Conservation (phyloP, 345 rosid genomes). For the Melaleuca alternifolia region DNA sequence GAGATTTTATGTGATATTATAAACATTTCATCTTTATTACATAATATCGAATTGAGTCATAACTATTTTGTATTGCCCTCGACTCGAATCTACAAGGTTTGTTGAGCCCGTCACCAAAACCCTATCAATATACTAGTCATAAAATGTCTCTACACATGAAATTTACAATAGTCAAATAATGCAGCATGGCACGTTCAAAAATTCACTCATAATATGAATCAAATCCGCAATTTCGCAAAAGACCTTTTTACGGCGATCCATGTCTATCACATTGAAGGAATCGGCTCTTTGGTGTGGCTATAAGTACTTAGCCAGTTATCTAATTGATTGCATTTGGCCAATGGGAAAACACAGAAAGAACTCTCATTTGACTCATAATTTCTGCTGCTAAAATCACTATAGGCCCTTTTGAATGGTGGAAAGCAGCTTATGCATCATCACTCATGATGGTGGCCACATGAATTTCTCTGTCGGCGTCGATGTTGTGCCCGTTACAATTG, state of each 20-base stretch:
- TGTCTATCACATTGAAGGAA: neutral
- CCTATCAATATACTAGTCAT: neutral
- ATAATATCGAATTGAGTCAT: neutral
- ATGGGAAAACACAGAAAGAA: neutral
- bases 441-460: neutral
- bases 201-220: rapidly evolving
- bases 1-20: too few species aligned
- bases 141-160: neutral
- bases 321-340: neutral
- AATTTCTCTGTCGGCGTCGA: neutral
- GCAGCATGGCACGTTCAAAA: rapidly evolving
- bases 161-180: rapidly evolving
- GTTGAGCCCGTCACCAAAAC: neutral
- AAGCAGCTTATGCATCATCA: neutral
- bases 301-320: neutral
- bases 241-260: neutral
- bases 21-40: too few species aligned
- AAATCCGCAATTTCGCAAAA: rapidly evolving
- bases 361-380: neutral
- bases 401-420: neutral
- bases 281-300: neutral
- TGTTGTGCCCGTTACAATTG: neutral
- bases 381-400: neutral
- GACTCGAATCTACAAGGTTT: rapidly evolving
- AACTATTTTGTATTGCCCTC: neutral